phyloP scores from a whole-genome alignment of 306 rosid genomes.

The Echinosophora koreensis region DNA sequence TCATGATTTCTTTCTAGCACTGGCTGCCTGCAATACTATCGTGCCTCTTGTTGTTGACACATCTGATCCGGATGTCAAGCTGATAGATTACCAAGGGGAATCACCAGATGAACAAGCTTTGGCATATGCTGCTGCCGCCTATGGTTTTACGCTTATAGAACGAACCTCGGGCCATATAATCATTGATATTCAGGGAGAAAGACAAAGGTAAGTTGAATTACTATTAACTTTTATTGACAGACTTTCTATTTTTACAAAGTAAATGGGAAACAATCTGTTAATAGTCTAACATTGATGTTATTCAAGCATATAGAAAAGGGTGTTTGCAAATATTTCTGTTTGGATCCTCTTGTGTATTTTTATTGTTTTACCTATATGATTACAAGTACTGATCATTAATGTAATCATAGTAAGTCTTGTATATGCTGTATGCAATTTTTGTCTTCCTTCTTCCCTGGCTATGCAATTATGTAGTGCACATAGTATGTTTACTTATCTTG shows the following conservation, averaged over 20 bases:
- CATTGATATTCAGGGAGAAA: constrained; percentile 82
- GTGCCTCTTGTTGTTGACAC: constrained; percentile 87
- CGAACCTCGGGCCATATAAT: constrained; percentile 92
- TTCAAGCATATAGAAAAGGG: constrained; percentile 15
- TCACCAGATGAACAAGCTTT: constrained; percentile 99
- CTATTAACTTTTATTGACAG: not conserved
- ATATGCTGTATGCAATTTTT: not conserved
- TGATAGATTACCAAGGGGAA: constrained; percentile 96
- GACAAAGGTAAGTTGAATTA: constrained; percentile 63
- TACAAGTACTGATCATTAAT: not conserved
- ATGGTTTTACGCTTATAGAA: constrained; percentile 90
- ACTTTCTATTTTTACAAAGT: constrained; percentile 14
- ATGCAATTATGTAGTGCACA: constrained; percentile 8
- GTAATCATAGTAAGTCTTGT: not conserved
- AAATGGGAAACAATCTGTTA: constrained; percentile 5
- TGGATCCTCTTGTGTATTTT: constrained; percentile 6
- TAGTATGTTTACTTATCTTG: constrained; percentile 33
- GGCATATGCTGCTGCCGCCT: constrained; percentile 90
- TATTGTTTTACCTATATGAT: not conserved
- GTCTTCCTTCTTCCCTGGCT: constrained; percentile 23
- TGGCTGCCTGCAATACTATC: constrained; percentile 96
- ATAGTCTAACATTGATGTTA: not conserved
- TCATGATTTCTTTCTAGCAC: constrained; percentile 85
- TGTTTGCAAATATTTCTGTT: not conserved
- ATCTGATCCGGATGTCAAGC: constrained; percentile 71